Conservation (phyloP, 768 basidiomycete genomes). For the Coprinopsis strossmayeri region DNA sequence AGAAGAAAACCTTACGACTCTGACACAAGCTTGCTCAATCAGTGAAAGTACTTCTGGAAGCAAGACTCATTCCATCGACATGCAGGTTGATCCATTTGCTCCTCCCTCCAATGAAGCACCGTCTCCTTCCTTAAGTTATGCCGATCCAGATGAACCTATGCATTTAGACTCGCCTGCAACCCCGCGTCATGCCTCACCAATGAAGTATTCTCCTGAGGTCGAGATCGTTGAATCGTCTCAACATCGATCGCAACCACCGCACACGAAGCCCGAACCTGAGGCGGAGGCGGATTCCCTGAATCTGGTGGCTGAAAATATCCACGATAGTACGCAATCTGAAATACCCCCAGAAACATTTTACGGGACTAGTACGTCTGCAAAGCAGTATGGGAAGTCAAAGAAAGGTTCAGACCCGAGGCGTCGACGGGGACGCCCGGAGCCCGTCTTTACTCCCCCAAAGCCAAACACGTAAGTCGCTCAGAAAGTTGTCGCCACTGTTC, state of each 20-base stretch:
- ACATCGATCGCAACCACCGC: background rate
- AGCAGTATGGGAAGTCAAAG: conserved; percentile 3
- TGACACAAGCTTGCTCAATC: conserved; percentile 23
- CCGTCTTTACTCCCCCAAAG: background rate
- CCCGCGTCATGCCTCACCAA: background rate
- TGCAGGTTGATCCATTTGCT: conserved; percentile 9
- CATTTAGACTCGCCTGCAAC: background rate
- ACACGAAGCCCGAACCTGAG: background rate
- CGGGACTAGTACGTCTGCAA: conserved; percentile 1
- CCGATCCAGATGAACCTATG: conserved; percentile 1
- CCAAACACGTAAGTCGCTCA: conserved; percentile 7
- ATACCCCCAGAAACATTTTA: conserved; percentile 6
- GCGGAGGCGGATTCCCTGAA: conserved; percentile 3
- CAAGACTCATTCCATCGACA: background rate
- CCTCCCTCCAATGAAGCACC: background rate
- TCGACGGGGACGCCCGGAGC: background rate
- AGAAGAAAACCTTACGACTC: conserved; percentile 23
- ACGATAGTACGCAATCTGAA: background rate
- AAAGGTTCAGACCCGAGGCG: background rate
- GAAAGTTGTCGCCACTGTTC: background rate
- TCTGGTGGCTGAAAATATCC: background rate
- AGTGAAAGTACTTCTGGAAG: no score
- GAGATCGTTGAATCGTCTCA: background rate
- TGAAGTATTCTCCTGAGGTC: background rate
- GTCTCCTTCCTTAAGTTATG: conserved; percentile 6